A percentile compares a stretch with the other conserved stretches of the same genome.
Evolutionary conservation across 2,329 filamentous ascomycete species (phyloP).

Genomic region (Teratosphaeria destructans): DNA sequence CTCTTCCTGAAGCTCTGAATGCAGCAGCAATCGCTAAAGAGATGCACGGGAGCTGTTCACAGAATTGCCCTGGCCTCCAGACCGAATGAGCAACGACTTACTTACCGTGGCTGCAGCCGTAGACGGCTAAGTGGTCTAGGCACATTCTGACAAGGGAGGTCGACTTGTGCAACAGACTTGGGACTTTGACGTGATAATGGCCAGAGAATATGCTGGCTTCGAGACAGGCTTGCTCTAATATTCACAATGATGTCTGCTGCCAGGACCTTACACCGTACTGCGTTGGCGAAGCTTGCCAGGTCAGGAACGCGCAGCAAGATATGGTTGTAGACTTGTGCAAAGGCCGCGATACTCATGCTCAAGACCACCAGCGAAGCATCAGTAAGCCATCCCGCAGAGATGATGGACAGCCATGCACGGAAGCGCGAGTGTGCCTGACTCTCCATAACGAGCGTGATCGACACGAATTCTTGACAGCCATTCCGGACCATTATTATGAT

Average conservation of each 20-base stretch:
- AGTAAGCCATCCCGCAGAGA: neutral
- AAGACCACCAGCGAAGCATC: neutral
- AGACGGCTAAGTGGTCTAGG: neutral
- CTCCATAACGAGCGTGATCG: neutral
- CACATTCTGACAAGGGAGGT: neutral
- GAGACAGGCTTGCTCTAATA: neutral
- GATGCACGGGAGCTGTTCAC: neutral
- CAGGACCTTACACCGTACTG: neutral
- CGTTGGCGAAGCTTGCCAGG: neutral
- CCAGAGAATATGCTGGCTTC: neutral
- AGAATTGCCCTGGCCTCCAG: neutral
- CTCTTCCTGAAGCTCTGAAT: neutral
- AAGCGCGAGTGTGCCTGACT: neutral
- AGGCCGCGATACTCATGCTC: neutral
- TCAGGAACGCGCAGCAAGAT: neutral
- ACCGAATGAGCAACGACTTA: neutral
- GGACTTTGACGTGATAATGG: neutral
- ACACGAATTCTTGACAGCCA: neutral
- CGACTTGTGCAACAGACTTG: neutral
- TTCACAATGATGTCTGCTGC: neutral
- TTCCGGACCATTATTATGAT: neutral
- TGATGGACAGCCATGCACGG: neutral
- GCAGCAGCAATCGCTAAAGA: neutral
- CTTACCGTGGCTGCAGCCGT: neutral
- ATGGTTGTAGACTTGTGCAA: neutral